Evolutionary conservation across 805 yeast genomes (phyloP).

Genomic region (Candida tibetensis): DNA sequence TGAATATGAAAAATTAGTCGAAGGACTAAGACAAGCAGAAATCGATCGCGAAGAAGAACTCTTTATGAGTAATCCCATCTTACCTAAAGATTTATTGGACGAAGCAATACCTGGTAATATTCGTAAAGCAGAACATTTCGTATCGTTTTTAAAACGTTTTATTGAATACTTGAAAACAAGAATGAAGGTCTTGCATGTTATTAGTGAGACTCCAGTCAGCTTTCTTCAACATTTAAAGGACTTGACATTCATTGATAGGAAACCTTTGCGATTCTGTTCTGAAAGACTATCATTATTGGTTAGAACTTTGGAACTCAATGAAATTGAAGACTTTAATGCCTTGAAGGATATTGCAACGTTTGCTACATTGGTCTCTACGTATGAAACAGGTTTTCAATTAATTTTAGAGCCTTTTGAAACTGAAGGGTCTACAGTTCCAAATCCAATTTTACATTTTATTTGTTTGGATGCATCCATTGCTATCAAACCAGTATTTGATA

Average conservation of each 20-base stretch:
- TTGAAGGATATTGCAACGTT: slow-evolving; percentile 94
- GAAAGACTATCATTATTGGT: slow-evolving; percentile 87
- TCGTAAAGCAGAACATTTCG: slow-evolving; percentile 94
- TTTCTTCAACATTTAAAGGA: slow-evolving; percentile 92
- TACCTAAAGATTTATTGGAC: slow-evolving; percentile 78
- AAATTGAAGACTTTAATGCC: slow-evolving; percentile 89
- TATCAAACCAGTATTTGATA: slow-evolving; percentile 92
- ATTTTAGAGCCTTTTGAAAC: slow-evolving; percentile 96
- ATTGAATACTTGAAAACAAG: slow-evolving; percentile 93
- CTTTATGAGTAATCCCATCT: slow-evolving; percentile 82
- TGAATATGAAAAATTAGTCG: slow-evolving; percentile 88
- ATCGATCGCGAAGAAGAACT: slow-evolving; percentile 56
- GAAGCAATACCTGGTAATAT: slow-evolving; percentile 98
- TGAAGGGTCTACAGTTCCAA: slow-evolving; percentile 91
- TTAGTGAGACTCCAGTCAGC: slow-evolving; percentile 95
- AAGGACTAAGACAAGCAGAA: slow-evolving; percentile 83
- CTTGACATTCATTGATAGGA: slow-evolving; percentile 85
- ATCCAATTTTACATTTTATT: slow-evolving; percentile 88
- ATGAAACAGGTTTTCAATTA: slow-evolving; percentile 87
- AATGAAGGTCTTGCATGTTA: slow-evolving; percentile 96
- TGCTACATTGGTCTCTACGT: slow-evolving; percentile 93
- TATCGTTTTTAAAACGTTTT: slow-evolving; percentile 86
- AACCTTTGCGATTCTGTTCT: slow-evolving; percentile 88
- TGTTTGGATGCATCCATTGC: slow-evolving; percentile 98
- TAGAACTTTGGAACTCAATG: slow-evolving; percentile 80